Percentiles rank a stretch among this genome's conserved stretches.
phyloP scores from a whole-genome alignment of 345 rosid genomes.

The Camelina sativa region DNA sequence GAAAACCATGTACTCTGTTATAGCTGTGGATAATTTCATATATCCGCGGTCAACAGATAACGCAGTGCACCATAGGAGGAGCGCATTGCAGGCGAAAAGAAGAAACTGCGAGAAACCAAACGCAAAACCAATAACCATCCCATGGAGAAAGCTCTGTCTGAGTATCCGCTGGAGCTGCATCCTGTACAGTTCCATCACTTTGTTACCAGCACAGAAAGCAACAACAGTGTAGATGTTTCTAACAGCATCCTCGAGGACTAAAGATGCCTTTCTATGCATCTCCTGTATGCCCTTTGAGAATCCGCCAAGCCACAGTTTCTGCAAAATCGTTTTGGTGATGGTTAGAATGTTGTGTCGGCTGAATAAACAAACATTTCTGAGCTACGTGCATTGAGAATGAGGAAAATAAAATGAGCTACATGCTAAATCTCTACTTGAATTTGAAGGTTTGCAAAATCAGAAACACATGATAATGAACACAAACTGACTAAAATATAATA shows the following conservation, averaged over 20 bases:
- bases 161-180: slow-evolving; percentile 81
- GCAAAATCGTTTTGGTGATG: slow-evolving; percentile 48
- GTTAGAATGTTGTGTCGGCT: slow-evolving; percentile 35
- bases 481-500: background rate
- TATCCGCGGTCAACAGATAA: slow-evolving; percentile 54
- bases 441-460: background rate
- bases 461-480: background rate
- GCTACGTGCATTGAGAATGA: slow-evolving; percentile 4
- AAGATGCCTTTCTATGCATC: slow-evolving; percentile 98
- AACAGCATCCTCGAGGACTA: slow-evolving; percentile 99
- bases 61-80: slow-evolving; percentile 96
- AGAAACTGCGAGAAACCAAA: slow-evolving; percentile 99
- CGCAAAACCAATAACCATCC: slow-evolving; percentile 92
- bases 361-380: slow-evolving; percentile 1
- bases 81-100: slow-evolving; percentile 98
- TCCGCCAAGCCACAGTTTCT: slow-evolving; percentile 99
- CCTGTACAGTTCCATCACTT: slow-evolving; percentile 98
- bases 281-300: slow-evolving; percentile 99
- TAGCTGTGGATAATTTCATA: slow-evolving; percentile 68
- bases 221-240: slow-evolving; percentile 99
- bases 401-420: background rate
- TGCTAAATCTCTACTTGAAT: slow-evolving; percentile 12
- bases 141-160: slow-evolving; percentile 83
- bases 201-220: slow-evolving; percentile 97
- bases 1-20: slow-evolving; percentile 94